Base-by-base conservation (phyloP, 2,329 filamentous ascomycete genomes). In the Didymella pomorum region DNA sequence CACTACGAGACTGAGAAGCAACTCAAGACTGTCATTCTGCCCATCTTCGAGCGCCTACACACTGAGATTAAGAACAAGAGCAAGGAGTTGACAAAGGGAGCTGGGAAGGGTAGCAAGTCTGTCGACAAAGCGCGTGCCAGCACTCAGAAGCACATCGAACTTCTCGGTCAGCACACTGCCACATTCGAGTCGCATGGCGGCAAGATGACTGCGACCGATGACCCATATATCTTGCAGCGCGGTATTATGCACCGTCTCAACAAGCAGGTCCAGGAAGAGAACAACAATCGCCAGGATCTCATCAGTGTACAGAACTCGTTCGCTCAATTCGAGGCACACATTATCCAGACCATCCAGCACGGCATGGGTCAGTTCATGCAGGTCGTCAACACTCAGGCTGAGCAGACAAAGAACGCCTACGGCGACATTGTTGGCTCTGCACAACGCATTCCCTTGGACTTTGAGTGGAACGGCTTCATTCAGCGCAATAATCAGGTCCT, bases 31-130 rank as follows among this genome's bases (percentile, higher is more conserved):
- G 88, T 89, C 14, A 90, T 98, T 28, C 83, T 97, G 20, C 95
- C 94, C 35, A 89, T 94, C 63, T 89, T 99, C 73, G 92, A 96
- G 70, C 90, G 93, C 51, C 83, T 99, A 47, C 93, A 98, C 81
- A 89, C 92, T 76, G 95, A 98, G 77, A 95, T 99, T 83, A 99
- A 98, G 85, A 88, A 90, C 81, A 98, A 98, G 82, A 84, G 87
- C 63, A 98, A 98, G 82, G 93, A 97, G 79, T 85, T 99, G 48
- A 84, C 86, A 42, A 84, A 87, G 61, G 93, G 94, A 9, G 92
- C 91, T 21, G 86, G 88, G 61, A 97, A 96, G 82, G 86, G 89
- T 16, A 87, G 91, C 66, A 99, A 98, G 81, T 87, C 92, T 49
- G 93, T 99, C 21, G 92, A 97, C 62, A 97, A 96, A 81, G 88